Evolutionary conservation across 2,329 filamentous ascomycete species (phyloP).

Genomic region (Thielaviopsis populi): DNA sequence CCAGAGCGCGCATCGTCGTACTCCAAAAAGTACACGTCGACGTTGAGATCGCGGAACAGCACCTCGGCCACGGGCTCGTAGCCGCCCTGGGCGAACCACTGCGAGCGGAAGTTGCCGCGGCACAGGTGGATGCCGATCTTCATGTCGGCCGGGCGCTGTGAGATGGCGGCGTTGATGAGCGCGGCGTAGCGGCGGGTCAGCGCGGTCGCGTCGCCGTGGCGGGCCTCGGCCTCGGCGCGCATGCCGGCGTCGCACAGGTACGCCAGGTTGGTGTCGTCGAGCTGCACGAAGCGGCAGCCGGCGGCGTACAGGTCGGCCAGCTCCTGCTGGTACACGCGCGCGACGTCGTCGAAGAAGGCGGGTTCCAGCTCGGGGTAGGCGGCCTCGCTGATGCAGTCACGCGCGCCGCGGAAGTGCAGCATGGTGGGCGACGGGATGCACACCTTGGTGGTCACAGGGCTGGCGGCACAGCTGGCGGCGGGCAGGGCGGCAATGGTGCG

Average conservation of each 20-base stretch:
- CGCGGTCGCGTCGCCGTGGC: constrained; percentile 22
- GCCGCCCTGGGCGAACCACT: constrained; percentile 49
- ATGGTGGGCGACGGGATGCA: constrained; percentile 52
- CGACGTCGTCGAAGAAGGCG: constrained; percentile 43
- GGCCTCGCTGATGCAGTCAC: constrained; percentile 36
- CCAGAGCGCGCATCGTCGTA: constrained; percentile 46
- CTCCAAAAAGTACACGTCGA: constrained; percentile 46
- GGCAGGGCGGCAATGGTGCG: constrained; percentile 35
- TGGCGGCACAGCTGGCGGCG: constrained; percentile 22
- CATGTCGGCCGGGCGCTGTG: constrained; percentile 46
- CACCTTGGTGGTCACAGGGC: constrained; percentile 47
- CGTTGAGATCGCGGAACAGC: constrained; percentile 43
- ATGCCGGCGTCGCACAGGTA: constrained; percentile 19
- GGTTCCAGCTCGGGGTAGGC: constrained; percentile 35
- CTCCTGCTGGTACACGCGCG: constrained; percentile 40
- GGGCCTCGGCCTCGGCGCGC: constrained; percentile 14
- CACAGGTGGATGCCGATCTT: constrained; percentile 56
- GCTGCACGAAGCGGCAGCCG: constrained; percentile 42
- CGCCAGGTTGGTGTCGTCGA: constrained; percentile 47
- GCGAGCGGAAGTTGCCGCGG: constrained; percentile 43
- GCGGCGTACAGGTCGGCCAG: constrained; percentile 39
- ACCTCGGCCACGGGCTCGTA: constrained; percentile 48
- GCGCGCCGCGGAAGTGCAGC: constrained; percentile 43
- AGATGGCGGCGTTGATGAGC: constrained; percentile 57
- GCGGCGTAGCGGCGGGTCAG: constrained; percentile 56